phyloP scores from a whole-genome alignment of 108 stramenopile species.

The Skeletonema menzelii region DNA sequence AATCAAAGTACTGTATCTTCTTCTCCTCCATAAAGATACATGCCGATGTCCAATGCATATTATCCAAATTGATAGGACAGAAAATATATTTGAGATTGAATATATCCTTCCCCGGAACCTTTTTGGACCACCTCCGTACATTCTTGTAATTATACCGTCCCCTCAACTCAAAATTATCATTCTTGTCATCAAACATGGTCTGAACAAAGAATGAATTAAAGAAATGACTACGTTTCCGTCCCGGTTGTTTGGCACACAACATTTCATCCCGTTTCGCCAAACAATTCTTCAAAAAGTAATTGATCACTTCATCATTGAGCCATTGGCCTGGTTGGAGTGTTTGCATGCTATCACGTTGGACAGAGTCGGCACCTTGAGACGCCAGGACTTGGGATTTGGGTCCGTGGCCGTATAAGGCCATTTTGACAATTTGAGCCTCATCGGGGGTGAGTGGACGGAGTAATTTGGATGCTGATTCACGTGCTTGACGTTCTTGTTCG shows the following conservation, averaged over 20 bases:
- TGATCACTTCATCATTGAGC: conserved; percentile 98
- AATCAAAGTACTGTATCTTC: conserved; percentile 81
- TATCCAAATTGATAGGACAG: conserved; percentile 87
- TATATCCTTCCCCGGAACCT: conserved; percentile 90
- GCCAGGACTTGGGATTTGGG: conserved; percentile 57
- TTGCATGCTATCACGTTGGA: conserved; percentile 67
- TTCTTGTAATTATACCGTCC: conserved; percentile 90
- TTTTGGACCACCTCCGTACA: conserved; percentile 92
- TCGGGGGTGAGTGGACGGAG: conserved; percentile 68
- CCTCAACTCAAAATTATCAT: conserved; percentile 35
- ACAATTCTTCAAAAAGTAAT: conserved; percentile 87
- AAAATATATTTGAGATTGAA: conserved; percentile 91
- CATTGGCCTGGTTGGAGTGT: conserved; percentile 77
- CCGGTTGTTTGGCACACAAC: conserved; percentile 59
- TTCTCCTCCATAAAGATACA: conserved; percentile 90
- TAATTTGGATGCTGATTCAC: conserved; percentile 51
- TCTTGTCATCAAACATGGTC: conserved; percentile 83
- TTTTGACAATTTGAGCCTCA: conserved; percentile 55
- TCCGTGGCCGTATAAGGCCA: conserved; percentile 59
- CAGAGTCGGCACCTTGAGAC: conserved; percentile 64
- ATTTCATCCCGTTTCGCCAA: conserved; percentile 80
- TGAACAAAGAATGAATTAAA: conserved; percentile 96
- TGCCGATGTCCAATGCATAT: conserved; percentile 93
- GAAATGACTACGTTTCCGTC: conserved; percentile 80
- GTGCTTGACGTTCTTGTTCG: conserved; percentile 26